Base-by-base conservation (phyloP, 2,329 filamentous ascomycete species). In the Fonsecaea monophora region DNA sequence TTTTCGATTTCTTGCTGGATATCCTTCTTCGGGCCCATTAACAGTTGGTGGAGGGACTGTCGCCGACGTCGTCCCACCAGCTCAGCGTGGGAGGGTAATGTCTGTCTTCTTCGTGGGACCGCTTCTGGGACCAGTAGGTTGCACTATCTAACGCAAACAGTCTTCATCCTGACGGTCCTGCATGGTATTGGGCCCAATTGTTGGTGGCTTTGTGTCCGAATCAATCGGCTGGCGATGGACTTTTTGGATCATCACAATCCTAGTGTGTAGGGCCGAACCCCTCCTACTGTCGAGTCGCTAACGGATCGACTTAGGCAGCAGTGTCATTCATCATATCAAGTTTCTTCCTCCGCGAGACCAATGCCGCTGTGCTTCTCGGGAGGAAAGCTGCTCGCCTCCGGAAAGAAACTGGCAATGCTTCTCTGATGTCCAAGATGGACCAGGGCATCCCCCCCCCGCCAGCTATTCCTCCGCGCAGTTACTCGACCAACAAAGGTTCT, bases 391-490 rank as follows among this genome's bases (percentile, higher is more conserved):
- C 73, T 35, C 73, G 69, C 25, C 72, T 82, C 21, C 75, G 75
- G 2, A 78, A 79, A 60, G 75, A 80, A 64, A 82, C 78, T 0
- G 81, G 80, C 10, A 81, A 82, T n/a, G 63, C 59, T 12, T 71
- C 74, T 34, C 67, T 72, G 1, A 71, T 67, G 54, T 77, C 76
- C 0, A 76, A 70, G 13, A 63, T 79, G 72, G 74, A 83, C 79
- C 76, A 74, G 78, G 40, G 21, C 18, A 12, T 35, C 21, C 15
- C 30, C 13, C 13, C 35, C 18, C 18, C 30, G 35, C n/a, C 21
- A 92, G 90, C 75, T 78, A 90, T 1, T 86, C 70, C 61, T 77
- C 64, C 60, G 78, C 74, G 71, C 77, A 1, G 78, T 86, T 7
- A 75, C 79, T 0, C 79, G 86, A 0, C 85, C 84, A 0, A 81